phyloP scores from a whole-genome alignment of 2,329 filamentous ascomycete genomes.

The Parasarocladium wereldwijsianum region DNA sequence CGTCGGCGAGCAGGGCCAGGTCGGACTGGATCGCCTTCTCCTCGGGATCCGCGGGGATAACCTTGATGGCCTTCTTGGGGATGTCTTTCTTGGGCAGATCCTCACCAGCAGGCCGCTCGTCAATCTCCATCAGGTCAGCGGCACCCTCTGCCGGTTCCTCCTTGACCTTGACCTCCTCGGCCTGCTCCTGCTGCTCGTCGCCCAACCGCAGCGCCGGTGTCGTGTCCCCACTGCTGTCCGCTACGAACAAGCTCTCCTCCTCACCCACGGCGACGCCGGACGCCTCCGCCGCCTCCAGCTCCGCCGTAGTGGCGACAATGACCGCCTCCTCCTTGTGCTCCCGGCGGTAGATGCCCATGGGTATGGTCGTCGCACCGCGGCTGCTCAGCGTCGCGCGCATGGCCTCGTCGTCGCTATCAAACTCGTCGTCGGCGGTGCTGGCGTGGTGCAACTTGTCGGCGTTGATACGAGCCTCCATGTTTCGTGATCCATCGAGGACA shows the following conservation, averaged over 20 bases:
- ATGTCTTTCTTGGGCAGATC: slow-evolving; percentile 11
- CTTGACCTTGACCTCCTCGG: slow-evolving; percentile 27
- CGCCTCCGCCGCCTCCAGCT: slow-evolving; percentile 38
- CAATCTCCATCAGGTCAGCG: slow-evolving; percentile 22
- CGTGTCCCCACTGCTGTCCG: slow-evolving; percentile 9
- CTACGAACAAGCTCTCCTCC: slow-evolving; percentile 31
- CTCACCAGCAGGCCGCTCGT: slow-evolving; percentile 10
- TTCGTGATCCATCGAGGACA: slow-evolving; percentile 15
- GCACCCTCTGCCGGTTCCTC: slow-evolving; percentile 27
- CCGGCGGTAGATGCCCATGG: slow-evolving; percentile 40
- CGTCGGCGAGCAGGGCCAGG: slow-evolving; percentile 25
- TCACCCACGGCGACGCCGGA: slow-evolving; percentile 15
- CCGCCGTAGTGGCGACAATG: slow-evolving; percentile 39
- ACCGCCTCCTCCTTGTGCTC: slow-evolving; percentile 39
- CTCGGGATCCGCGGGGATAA: slow-evolving; percentile 19
- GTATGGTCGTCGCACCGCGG: slow-evolving; percentile 23
- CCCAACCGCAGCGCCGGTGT: too few species aligned
- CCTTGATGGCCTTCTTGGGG: slow-evolving; percentile 11
- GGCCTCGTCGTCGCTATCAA: slow-evolving; percentile 28
- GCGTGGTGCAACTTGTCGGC: slow-evolving; percentile 34
- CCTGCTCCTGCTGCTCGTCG: slow-evolving; percentile 14
- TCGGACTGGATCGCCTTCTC: slow-evolving; percentile 23
- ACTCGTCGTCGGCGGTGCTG: slow-evolving; percentile 24
- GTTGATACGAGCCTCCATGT: slow-evolving; percentile 35
- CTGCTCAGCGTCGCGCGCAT: slow-evolving; percentile 21